Base-by-base conservation (phyloP, 2,329 filamentous ascomycete species). In the Teratosphaeria epicoccoides region DNA sequence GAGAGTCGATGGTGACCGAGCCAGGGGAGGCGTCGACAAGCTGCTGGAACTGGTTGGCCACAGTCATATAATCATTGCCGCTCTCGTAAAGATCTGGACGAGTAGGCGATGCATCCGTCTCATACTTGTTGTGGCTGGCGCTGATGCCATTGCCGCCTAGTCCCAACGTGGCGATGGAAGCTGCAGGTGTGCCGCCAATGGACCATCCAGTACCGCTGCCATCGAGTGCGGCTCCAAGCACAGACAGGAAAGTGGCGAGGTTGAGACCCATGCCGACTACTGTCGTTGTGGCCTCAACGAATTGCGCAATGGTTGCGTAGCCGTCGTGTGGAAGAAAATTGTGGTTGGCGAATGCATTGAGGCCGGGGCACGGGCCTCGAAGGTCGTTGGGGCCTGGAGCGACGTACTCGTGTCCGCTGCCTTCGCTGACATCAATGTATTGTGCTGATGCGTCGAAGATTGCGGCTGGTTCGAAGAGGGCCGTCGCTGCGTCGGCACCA, bases 271-370 rank as follows among this genome's bases (percentile, higher is more conserved):
- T 14, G 10, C 33, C 33, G 20, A 40, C 17, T 40, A 40, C 33
- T 40, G 14, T 40, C n/a, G n/a, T n/a, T n/a, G n/a, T n/a, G n/a
- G n/a, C n/a, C n/a, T n/a, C n/a, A n/a, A n/a, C n/a, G n/a, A n/a
- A n/a, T n/a, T n/a, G n/a, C n/a, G n/a, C n/a, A n/a, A 28, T 28
- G 24, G 63, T 73, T 9, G 65, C 66, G 40, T 74, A 66, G 28
- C 71, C 72, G 49, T 73, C 71, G 43, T 66, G 68, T 24, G 70
- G 64, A 5, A 73, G 59, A 61, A 73, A 73, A 59, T 66, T 64
- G 57, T 72, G 70, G 52, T 74, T 74, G 9, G 71, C 71, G 17
- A 68, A 68, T 11, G 68, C 63, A 46, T 73, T 73, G 43, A 73
- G 52, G 23, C 70, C 70, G 11, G 71, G 71, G 53, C 71, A 73